Evolutionary conservation across 352 stramenopile genomes (phyloP), one percentile per base, ranked within the genome.

Genomic region (Globisporangium middletonii): DNA sequence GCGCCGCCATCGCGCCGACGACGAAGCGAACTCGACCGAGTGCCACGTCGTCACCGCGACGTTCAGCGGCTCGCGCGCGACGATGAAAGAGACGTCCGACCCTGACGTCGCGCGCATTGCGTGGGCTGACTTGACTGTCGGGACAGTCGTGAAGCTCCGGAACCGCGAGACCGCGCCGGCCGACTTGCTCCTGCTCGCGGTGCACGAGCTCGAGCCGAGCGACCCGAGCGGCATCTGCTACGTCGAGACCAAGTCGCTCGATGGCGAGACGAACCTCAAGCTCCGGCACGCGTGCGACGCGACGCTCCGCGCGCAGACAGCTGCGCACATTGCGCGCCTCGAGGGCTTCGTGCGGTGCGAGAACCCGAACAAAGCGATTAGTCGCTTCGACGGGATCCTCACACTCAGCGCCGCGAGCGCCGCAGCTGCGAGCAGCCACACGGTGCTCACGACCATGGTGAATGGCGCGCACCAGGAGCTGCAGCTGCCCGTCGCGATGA

Each of bases 181-280:
- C 0, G 89, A 97, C 56, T 42, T 97, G 47, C 53, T 97, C 3
- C 86, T 97, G 42, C 68, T 97, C 23, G 67, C 71, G 0, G 82
- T 91, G 4, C 68, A 79, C 9, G 86, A 97, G 62, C 65, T 77
- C 1, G 75, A 92, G 19, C 68, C 77, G 3, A 71, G 57, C 13
- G 65, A 83, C 27, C 38, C 49, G 38, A 53, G 49, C 42, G 42
- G 42, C 42, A 92, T 95, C 46, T 96, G 85, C 59, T 97, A 96
- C 55, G 88, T 97, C 28, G 86, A 97, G 71, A 97, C 91, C 48
- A 94, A 95, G 49, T 96, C 86, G 13, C 72, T 97, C n/a, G 91
- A 97, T 57, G 91, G 91, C 33, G 91, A 97, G 63, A 97, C 91
- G 6, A 97, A 97, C 55, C 69, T 98, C 5, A 98, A 98, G 72